Conservation (phyloP, 31 red algal genomes). For the Odonthalia washingtoniensis region DNA sequence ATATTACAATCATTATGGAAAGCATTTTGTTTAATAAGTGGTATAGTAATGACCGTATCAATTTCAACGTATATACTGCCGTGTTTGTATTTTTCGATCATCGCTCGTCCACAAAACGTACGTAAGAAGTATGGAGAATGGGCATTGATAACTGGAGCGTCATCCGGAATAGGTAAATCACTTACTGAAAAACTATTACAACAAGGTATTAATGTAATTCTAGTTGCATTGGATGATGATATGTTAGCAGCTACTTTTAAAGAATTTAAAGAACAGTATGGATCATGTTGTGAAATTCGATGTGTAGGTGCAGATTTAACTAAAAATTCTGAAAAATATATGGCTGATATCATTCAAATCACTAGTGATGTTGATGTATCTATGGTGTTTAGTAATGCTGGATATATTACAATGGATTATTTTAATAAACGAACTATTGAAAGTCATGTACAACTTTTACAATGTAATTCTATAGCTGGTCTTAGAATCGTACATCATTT, state of each 20-base stretch:
- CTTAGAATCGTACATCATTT: conserved; percentile 82
- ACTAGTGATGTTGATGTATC: conserved; percentile 70
- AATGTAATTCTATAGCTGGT: conserved; percentile 82
- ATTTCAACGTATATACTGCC: background rate
- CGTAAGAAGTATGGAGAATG: conserved; percentile 6
- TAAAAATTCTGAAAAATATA: conserved; percentile 57
- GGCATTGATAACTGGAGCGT: conserved; percentile 1
- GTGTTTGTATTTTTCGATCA: background rate
- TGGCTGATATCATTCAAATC: conserved; percentile 58
- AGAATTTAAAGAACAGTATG: conserved; percentile 68
- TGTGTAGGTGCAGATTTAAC: conserved; percentile 63
- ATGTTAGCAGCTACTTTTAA: conserved; percentile 48
- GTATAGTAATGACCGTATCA: background rate
- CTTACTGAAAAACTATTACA: background rate
- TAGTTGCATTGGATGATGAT: conserved; percentile 86
- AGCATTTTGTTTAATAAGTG: background rate
- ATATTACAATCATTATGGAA: background rate
- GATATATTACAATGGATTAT: conserved; percentile 87
- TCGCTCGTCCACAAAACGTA: background rate
- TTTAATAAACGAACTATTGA: conserved; percentile 71
- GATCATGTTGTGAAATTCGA: conserved; percentile 55
- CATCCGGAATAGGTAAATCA: background rate
- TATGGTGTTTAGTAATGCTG: conserved; percentile 91
- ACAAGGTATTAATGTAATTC: conserved; percentile 80
- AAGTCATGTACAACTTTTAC: conserved; percentile 61